phyloP scores from a whole-genome alignment of 331 rosid species.

The Prunus yedoensis region DNA sequence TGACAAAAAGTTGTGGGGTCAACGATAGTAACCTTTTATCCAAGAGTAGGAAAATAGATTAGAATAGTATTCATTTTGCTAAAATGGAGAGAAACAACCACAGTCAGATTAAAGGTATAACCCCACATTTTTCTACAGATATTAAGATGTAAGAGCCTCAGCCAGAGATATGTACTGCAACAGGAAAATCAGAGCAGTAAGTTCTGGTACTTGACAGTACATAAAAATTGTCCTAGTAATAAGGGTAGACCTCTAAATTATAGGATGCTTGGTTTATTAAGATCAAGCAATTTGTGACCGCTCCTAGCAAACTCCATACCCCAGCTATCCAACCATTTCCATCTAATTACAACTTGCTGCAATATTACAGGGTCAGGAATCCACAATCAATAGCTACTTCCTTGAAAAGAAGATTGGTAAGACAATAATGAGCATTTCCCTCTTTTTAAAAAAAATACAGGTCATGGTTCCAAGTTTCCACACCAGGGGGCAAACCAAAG shows the following conservation, averaged over 20 bases:
- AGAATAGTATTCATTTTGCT: background rate
- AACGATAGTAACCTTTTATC: background rate
- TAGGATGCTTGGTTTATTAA: constrained; percentile 19
- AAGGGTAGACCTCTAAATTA: background rate
- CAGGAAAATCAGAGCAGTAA: constrained; percentile 11
- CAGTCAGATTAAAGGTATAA: background rate
- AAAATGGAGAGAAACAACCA: background rate
- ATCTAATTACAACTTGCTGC: constrained; percentile 34
- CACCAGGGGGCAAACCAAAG: background rate
- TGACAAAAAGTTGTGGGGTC: constrained; percentile 21
- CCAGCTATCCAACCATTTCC: constrained; percentile 41
- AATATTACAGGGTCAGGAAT: constrained; percentile 28
- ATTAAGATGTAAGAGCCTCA: background rate
- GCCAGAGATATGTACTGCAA: background rate
- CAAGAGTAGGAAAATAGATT: background rate
- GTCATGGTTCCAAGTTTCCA: background rate
- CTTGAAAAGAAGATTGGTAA: background rate
- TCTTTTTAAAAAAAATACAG: too few species aligned
- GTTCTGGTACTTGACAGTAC: background rate
- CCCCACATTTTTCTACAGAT: constrained; percentile 8
- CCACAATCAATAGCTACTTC: constrained; percentile 12
- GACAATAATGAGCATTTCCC: too few species aligned
- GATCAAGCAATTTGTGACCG: constrained; percentile 34
- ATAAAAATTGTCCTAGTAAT: background rate
- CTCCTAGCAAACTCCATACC: background rate